Base-by-base conservation (phyloP, 768 basidiomycete species). In the Aureoboletus auriporus region DNA sequence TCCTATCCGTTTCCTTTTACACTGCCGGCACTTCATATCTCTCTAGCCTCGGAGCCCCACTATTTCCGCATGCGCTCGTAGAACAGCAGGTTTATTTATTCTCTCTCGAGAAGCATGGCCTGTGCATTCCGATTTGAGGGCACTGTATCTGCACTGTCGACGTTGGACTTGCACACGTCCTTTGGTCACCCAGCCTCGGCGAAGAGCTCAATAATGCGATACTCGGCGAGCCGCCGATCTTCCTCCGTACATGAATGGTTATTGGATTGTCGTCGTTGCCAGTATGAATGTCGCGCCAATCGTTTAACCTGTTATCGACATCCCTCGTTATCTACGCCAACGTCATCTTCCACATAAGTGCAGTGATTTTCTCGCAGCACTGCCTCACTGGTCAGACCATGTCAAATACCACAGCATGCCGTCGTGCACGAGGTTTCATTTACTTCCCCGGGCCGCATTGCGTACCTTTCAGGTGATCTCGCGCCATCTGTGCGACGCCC, bases 361-460 rank as follows among this genome's bases (percentile, higher is more conserved):
- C 46, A 38, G 40, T 46, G 57, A 56, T 56, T 52, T 55, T 52
- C 57, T 59, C 48, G 50, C 29, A 34, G 49, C 50, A 59, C 51
- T 20, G 57, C 57, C 52, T 44, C 40, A 44, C 11, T 13, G 28
- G 10, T 12, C 14, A 11, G 26, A 38, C 16, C n/a, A 40, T 35
- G 34, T 27, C 27, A 38, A 11, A 52, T 54, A 43, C 51, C 55
- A 57, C 42, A 40, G 44, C 53, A 50, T 55, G 50, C 41, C 31
- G 50, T 37, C 33, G 43, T 43, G 54, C 57, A 59, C 58, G 58
- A 59, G 57, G 45, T 53, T 51, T 49, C 38, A 59, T 51, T 50
- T 50, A 44, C 51, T 44, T 44, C 50, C 58, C 44, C 52, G 52
- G 59, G 49, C 59, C 55, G 57, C 33, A 46, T 31, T 47, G 47